phyloP scores from a whole-genome alignment of 179 eudicot genomes.

The Drosera spatulata region DNA sequence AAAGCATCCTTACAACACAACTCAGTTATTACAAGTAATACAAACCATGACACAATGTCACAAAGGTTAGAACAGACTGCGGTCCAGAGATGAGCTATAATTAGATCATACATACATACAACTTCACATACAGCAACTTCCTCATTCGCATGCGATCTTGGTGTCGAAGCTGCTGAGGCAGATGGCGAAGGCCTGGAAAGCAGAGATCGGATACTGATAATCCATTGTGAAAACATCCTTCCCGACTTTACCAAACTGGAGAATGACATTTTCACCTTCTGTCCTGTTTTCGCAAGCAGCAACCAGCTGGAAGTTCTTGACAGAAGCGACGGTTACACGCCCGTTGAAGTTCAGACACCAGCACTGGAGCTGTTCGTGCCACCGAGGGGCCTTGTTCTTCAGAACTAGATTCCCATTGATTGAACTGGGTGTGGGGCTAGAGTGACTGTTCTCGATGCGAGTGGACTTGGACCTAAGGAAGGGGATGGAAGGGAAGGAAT shows the following conservation, averaged over 20 bases:
- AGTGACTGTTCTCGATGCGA: slow-evolving; percentile 2
- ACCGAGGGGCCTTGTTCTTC: slow-evolving; percentile 80
- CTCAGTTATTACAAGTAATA: too few relatives aligned
- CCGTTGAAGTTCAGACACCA: slow-evolving; percentile 93
- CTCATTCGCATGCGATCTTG: slow-evolving; percentile 83
- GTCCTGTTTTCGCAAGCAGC: slow-evolving; percentile 67
- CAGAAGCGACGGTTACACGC: slow-evolving; percentile 87
- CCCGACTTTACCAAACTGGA: slow-evolving; percentile 91
- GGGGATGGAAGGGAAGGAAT: slow-evolving; percentile 15
- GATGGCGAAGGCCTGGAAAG: slow-evolving; percentile 84
- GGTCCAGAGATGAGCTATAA: too few relatives aligned
- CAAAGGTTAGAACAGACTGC: too few relatives aligned
- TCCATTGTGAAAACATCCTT: slow-evolving; percentile 94
- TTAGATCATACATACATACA: too few relatives aligned
- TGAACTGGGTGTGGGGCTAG: too few relatives aligned
- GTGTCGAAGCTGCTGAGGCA: slow-evolving; percentile 96
- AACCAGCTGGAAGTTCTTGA: slow-evolving; percentile 91
- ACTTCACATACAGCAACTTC: too few relatives aligned
- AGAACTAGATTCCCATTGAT: slow-evolving; percentile 19
- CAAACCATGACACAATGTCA: too few relatives aligned
- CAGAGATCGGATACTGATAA: slow-evolving; percentile 83
- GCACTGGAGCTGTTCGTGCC: slow-evolving; percentile 94
- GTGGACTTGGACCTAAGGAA: slow-evolving; percentile 29
- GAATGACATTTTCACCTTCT: slow-evolving; percentile 52
- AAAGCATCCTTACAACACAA: too few relatives aligned